Percentiles rank a stretch among this genome's conserved stretches.
Conservation (phyloP, 108 stramenopile genomes). For the Fragilaria radians region DNA sequence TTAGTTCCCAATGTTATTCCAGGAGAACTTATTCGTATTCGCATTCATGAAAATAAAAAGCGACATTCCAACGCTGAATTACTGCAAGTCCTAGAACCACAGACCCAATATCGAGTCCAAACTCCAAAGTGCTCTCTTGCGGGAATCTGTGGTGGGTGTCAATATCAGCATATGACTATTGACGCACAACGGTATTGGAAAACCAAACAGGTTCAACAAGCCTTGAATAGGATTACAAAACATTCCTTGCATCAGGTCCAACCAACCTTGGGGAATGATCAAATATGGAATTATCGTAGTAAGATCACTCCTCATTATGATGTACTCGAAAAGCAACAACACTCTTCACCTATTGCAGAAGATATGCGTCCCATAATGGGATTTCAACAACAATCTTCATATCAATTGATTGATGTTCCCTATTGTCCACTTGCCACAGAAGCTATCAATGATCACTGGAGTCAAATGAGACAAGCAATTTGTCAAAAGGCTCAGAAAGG, state of each 20-base stretch:
- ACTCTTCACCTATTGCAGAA: conserved; percentile 1
- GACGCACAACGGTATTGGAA: conserved; percentile 89
- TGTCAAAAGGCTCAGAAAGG: conserved; percentile 31
- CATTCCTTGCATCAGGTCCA: too few species aligned
- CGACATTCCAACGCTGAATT: conserved; percentile 89
- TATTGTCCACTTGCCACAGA: conserved; percentile 92
- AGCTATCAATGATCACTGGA: conserved; percentile 79
- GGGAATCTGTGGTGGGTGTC: conserved; percentile 91
- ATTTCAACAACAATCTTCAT: conserved; percentile 68
- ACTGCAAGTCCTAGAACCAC: conserved; percentile 64
- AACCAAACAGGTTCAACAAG: conserved; percentile 78
- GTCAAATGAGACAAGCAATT: conserved; percentile 43
- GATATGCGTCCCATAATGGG: conserved; percentile 69
- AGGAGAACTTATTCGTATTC: conserved; percentile 70
- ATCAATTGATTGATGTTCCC: conserved; percentile 85
- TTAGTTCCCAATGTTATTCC: conserved; percentile 89
- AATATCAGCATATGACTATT: conserved; percentile 92
- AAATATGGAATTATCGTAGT: too few species aligned
- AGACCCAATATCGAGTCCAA: conserved; percentile 61
- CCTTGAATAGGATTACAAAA: conserved; percentile 57
- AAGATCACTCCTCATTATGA: too few species aligned
- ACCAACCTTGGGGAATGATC: conserved; percentile 44
- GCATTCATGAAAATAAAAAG: conserved; percentile 83
- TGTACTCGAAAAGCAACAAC: conserved; percentile 75
- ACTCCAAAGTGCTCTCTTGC: conserved; percentile 85